Base-by-base conservation (phyloP, 257 asterid species). In the Capsicum pubescens region DNA sequence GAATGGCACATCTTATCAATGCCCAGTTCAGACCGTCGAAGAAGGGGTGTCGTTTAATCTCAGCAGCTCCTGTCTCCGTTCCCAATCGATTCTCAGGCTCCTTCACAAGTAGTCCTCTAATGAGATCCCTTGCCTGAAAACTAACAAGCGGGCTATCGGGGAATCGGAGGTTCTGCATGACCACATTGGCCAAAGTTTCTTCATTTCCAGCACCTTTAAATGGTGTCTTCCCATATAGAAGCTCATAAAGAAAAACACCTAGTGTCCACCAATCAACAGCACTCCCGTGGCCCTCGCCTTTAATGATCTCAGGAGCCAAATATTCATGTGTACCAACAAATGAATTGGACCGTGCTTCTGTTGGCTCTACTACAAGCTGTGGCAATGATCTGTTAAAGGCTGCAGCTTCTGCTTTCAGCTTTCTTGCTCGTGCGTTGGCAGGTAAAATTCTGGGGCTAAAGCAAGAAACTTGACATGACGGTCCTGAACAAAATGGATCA, bases 181-280 rank as follows among this genome's bases (percentile, higher is more conserved):
- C 93, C 70, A 95, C 99, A 64, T 95, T 94, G 68, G 94, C 88
- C 86, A 95, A 67, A 3, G 99, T 95, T 87, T 95, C 98, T 48
- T 95, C 97, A 61, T 95, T 95, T 44, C 92, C 95, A 2, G 87
- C 83, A 1, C 99, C 99, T 87, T 88, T 93, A 74, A 94, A 95
- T 26, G 99, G 99, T 7, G 99, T 94, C 87, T 90, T 94, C 59
- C 98, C 98, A 26, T 92, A 95, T 6, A 95, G 91, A 87, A 95
- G 99, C 88, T 95, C 99, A 42, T 91, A 95, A 5, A 95, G 94
- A 57, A 95, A 94, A 26, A 95, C 89, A 8, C 99, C 99, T 11
- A 95, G 82, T 5, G 97, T 95, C 99, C 99, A 95, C 99, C 99
- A 95, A 83, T 95, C 99, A n/a, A 95, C 99, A 0, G 97, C 97